Base-by-base conservation (phyloP, 2,329 filamentous ascomycete species). In the Apiospora malaysiana region DNA sequence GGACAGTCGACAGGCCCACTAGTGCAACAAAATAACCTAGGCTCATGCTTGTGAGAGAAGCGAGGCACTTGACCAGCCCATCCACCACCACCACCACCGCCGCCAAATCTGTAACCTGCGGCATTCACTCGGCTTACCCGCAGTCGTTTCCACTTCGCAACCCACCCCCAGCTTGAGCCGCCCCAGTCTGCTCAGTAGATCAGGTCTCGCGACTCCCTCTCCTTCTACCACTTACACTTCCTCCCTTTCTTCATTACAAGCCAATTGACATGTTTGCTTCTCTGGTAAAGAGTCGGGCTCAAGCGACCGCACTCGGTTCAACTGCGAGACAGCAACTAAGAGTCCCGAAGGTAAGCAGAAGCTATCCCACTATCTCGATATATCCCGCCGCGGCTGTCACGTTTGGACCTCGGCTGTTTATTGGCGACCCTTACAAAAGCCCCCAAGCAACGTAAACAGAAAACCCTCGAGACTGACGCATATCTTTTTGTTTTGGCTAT, bases 221-320 rank as follows among this genome's bases (percentile, higher is more conserved):
- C 51, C 37, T 70, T 43, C 70, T 40, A 18, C n/a, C 68, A 68
- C 70, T 73, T 69, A 14, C 42, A 18, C 45, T 73, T 72, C 67
- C 69, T 59, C 46, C 56, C 56, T 69, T 59, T 37, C 59, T n/a
- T 66, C 25, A n/a, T 66, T 42, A 42, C 37, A 42, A 68, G 69
- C 68, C 72, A 49, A 72, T 73, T 79, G 78, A 72, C 70, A 80
- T 80, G 79, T 79, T 79, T 73, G 75, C 74, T 70, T 79, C 75
- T 59, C 72, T 80, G 70, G 78, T 73, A 73, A 80, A 77, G 76
- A 79, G 77, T 74, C 78, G 79, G 77, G 74, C 76, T 76, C 77
- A 78, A 71, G 76, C 76, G 75, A 78, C 78, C 72, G 76, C 76
- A 75, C 75, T 80, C 68, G 75, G 77, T 73, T 76, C 76, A 69